These are phyloP conservation scores for Wakefieldia striispora DNA, from an alignment of 768 basidiomycete genomes.

Conservation along the genomic window DNA sequence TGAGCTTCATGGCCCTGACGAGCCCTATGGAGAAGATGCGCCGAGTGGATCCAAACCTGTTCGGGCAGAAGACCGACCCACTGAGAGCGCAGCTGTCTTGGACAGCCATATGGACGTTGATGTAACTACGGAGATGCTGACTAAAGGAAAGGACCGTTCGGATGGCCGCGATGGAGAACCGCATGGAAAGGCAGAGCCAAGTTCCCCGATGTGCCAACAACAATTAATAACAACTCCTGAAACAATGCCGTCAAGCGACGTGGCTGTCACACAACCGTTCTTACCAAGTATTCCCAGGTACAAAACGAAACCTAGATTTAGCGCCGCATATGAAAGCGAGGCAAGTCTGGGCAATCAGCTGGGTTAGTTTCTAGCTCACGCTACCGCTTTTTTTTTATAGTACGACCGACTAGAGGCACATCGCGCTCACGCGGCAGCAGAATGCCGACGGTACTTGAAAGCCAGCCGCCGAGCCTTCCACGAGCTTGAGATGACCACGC, in stretches of 20 bases:
- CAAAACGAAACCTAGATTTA: constrained; percentile 28
- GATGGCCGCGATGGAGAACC: constrained; percentile 16
- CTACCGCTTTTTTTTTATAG: constrained; percentile 4
- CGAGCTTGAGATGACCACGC: constrained; percentile 56
- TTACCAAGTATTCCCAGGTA: constrained; percentile 34
- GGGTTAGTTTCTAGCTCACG: constrained; percentile 5
- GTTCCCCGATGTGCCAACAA: constrained; percentile 10
- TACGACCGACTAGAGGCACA: constrained; percentile 38
- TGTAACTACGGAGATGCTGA: constrained; percentile 1
- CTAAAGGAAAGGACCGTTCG: constrained; percentile 15
- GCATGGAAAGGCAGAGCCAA: constrained; percentile 21
- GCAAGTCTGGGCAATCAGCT: constrained; percentile 14
- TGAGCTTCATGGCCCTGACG: neutral
- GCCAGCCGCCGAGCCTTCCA: constrained; percentile 50
- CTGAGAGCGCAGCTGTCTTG: neutral
- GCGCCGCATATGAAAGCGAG: constrained; percentile 25
- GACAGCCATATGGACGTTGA: constrained; percentile 8
- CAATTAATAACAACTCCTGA: constrained; percentile 6
- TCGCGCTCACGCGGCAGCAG: constrained; percentile 38
- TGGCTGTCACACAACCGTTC: constrained; percentile 25
- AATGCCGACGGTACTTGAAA: constrained; percentile 40
- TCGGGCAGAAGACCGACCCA: constrained; percentile 1
- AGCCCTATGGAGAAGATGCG: neutral
- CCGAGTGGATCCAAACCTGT: constrained; percentile 1
- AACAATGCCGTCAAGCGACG: constrained; percentile 14